phyloP scores from a whole-genome alignment of 202 grass and related monocot species.

The Carex arenaria region DNA sequence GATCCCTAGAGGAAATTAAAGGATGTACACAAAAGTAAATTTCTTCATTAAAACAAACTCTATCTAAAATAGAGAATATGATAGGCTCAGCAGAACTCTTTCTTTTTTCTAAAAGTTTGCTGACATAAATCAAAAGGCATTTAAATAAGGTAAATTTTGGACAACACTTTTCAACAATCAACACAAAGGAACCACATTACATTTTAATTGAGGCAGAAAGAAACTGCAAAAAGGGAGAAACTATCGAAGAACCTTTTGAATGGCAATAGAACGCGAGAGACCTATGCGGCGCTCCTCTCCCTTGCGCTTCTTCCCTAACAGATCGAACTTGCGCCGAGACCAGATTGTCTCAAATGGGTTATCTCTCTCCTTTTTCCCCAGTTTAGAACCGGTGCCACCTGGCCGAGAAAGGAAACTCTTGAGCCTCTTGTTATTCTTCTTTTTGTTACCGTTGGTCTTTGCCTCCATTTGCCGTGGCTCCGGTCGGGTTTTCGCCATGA shows the following conservation, averaged over 20 bases:
- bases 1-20: background rate
- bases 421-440: slow-evolving; percentile 46
- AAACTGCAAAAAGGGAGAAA: background rate
- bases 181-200: no score
- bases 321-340: slow-evolving; percentile 93
- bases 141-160: no score
- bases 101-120: no score
- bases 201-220: no score
- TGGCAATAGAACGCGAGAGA: slow-evolving; percentile 57
- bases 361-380: slow-evolving; percentile 25
- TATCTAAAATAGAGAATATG: no score
- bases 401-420: slow-evolving; percentile 39
- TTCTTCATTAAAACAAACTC: background rate
- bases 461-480: background rate
- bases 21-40: background rate
- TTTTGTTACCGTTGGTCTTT: slow-evolving; percentile 14
- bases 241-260: slow-evolving; percentile 55
- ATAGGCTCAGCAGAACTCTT: no score
- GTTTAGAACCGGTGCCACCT: slow-evolving; percentile 48
- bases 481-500: slow-evolving; percentile 20
- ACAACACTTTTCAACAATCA: no score
- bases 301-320: slow-evolving; percentile 88
- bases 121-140: no score
- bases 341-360: slow-evolving; percentile 94
- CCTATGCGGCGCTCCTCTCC: slow-evolving; percentile 69